Evolutionary conservation across 768 basidiomycete species (phyloP).

Genomic region (Suillus clintonianus): DNA sequence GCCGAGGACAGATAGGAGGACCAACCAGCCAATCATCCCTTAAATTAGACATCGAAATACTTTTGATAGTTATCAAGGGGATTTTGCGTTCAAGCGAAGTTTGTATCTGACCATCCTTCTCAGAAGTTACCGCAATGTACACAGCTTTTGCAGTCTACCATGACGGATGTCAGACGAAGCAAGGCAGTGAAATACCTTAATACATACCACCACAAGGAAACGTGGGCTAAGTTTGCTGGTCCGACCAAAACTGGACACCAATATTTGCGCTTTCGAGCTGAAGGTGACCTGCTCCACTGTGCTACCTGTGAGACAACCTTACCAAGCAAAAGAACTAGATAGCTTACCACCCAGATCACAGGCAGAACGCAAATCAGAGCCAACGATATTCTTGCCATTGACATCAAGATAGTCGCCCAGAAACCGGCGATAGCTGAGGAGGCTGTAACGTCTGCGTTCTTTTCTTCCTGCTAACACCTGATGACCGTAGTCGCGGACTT

Average conservation of each 20-base stretch:
- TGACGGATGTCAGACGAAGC: background rate
- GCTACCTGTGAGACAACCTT: constrained; percentile 4
- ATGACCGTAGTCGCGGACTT: constrained; percentile 94
- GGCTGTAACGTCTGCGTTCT: constrained; percentile 90
- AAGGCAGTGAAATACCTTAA: background rate
- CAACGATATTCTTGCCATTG: constrained; percentile 77
- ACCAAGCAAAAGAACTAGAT: background rate
- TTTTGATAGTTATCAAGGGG: constrained; percentile 83
- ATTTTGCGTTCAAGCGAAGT: constrained; percentile 84
- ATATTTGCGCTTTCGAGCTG: constrained; percentile 76
- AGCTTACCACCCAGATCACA: constrained; percentile 75
- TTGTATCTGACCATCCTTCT: constrained; percentile 60
- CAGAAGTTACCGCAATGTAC: constrained; percentile 66
- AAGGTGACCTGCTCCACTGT: constrained; percentile 80
- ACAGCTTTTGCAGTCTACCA: constrained; percentile 64
- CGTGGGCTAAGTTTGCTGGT: constrained; percentile 93
- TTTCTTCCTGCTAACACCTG: constrained; percentile 89
- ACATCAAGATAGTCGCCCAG: constrained; percentile 95
- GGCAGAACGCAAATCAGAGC: constrained; percentile 69
- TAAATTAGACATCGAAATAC: constrained; percentile 83
- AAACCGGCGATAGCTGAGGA: constrained; percentile 92
- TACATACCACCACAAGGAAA: constrained; percentile 82
- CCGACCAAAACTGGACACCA: constrained; percentile 82
- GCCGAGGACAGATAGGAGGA: background rate
- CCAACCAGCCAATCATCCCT: constrained; percentile 94